Evolutionary conservation across 345 rosid species (phyloP).

Genomic region (Gossypium bickii): DNA sequence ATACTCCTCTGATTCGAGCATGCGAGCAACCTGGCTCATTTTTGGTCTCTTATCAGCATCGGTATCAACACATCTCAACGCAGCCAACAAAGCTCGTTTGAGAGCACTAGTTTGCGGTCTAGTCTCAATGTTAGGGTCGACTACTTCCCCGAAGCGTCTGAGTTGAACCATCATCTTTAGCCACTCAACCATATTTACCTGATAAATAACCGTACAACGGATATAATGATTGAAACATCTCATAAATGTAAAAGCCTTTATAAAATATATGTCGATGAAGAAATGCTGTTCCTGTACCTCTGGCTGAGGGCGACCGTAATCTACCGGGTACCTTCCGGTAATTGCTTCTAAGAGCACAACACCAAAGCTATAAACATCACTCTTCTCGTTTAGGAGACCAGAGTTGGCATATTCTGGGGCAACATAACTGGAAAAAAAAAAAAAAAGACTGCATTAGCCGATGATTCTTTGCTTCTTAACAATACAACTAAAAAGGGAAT

Average conservation of each 20-base stretch:
- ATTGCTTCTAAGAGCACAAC: constrained; percentile 90
- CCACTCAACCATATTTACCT: constrained; percentile 97
- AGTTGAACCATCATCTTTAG: constrained; percentile 85
- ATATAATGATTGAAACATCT: neutral
- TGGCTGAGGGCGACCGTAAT: constrained; percentile 73
- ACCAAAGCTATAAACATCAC: constrained; percentile 95
- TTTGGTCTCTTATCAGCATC: constrained; percentile 89
- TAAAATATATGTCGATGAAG: constrained; percentile 7
- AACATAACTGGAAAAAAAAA: constrained; percentile 56
- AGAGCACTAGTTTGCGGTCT: constrained; percentile 82
- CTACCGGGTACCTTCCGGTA: constrained; percentile 96
- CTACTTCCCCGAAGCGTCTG: constrained; percentile 74
- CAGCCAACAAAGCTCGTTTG: constrained; percentile 80
- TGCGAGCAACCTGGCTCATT: constrained; percentile 92
- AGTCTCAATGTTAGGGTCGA: constrained; percentile 68
- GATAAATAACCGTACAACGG: constrained; percentile 20
- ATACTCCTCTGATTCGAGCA: constrained; percentile 93
- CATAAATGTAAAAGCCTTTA: neutral
- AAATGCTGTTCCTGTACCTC: constrained; percentile 51
- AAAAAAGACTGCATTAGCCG: constrained; percentile 2
- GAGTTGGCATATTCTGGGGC: constrained; percentile 98
- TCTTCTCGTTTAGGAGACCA: constrained; percentile 86
- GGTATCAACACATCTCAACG: constrained; percentile 92
- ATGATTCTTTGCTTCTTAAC: neutral
- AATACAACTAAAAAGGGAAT: neutral